Evolutionary conservation across 2,329 filamentous ascomycete species (phyloP), one percentile per base, ranked within the genome.

Genomic region (Alternaria rosae): DNA sequence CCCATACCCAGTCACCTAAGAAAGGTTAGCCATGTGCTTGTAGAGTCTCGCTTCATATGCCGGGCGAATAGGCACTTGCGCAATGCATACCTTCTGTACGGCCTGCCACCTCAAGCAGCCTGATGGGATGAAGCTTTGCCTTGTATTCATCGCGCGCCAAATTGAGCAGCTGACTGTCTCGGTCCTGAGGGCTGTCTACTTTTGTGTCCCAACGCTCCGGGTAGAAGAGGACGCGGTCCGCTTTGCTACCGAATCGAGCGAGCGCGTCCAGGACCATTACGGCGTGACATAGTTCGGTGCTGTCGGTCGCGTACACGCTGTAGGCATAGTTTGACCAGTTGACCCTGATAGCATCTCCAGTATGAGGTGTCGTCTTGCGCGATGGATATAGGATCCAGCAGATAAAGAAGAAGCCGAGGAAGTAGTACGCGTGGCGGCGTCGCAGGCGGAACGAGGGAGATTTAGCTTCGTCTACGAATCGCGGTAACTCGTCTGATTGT

Each of bases 1-100:
- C 85, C 88, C 88, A 91, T 1, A 87, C 73, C 67, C 70, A 78
- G 17, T 63, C 66, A 53, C 73, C 77, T 79, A 70, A 66, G 64
- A 57, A 58, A 42, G 25, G 64, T 72, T 61, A 73, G 65, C 54
- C 38, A 42, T 60, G 43, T 59, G 54, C 54, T 57, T 64, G 53
- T 41, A 45, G 30, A 48, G 58, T 60, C 53, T 61, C n/a, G 41
- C 43, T 43, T 23, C 57, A 45, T 54, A 48, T 50, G 41, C 45
- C 47, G 51, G 26, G 55, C 58, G 60, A 62, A 59, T 43, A 61
- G 30, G 48, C 44, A 48, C 54, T 25, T 38, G 59, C 58, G 62
- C 62, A 59, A 59, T 58, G 30, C 70, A 52, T 75, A 77, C 77
- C 72, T 68, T 69, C 65, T 42, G 71, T 74, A 55, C 74, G 71